Base-by-base conservation (phyloP, 2,329 filamentous ascomycete genomes). In the Talaromyces islandicus region DNA sequence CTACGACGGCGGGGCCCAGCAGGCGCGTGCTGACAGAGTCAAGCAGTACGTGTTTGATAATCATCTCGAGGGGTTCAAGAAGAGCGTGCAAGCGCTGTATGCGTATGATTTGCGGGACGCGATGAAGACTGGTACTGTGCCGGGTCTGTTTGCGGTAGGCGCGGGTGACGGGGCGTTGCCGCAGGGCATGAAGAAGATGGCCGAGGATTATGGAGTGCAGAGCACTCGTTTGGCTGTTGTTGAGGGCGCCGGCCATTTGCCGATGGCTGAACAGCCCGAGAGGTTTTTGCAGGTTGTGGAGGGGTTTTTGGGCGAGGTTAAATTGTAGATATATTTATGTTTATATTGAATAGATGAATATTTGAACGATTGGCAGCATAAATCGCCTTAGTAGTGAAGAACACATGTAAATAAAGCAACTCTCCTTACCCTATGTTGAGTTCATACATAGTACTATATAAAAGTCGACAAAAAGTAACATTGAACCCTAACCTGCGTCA, bases 131-230 rank as follows among this genome's bases (percentile, higher is more conserved):
- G 65, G 38, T 64, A 71, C 5, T 64, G 69, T 14, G 1, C 54
- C 76, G 0, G 88, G 85, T 0, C 71, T 90, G 57, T 84, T 95
- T 57, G 82, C 92, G 0, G 91, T 88, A 0, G 91, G 91, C 1
- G 85, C 86, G 14, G 82, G 81, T 0, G 91, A 95, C 69, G 91
- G 86, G 0, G 88, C 88, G 1, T 70, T 96, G 57, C 89, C 90
- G 0, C 86, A 87, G 77, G 88, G 88, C 4, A 95, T 96, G 90
- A 85, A 88, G 58, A 85, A 85, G 14, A 91, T 92, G 81, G 85
- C 81, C 58, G 80, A 74, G 0, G 71, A 77, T 19, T 71, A 91
- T 48, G 57, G 30, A 1, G 87, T 88, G 10, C 70, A 73, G 0
- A 84, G 82, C 0, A 82, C 81, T 0, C 80, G 54, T 21, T 81